Base-by-base conservation (phyloP, 2,329 filamentous ascomycete genomes). In the Aspergillus latus region DNA sequence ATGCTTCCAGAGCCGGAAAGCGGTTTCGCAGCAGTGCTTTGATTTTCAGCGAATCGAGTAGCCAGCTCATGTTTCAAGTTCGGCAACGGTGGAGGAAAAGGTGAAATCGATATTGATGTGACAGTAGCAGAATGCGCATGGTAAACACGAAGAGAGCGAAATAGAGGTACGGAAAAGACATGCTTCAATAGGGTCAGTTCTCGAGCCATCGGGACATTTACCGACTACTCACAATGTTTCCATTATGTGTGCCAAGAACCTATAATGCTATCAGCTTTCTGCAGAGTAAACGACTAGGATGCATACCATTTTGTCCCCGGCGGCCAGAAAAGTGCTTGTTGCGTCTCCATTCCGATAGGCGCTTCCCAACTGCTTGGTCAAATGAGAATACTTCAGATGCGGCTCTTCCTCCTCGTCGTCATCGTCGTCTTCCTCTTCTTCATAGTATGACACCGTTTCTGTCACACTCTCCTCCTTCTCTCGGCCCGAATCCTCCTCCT, bases 271-370 rank as follows among this genome's bases (percentile, higher is more conserved):
- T 75, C 64, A 78, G 75, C 21, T 64, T 62, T 21, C 21, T 21
- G 21, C 21, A 21, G 21, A 21, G 21, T 21, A 21, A 21, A 21
- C 21, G 21, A 11, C 28, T 10, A 30, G 39, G 9, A 34, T 9
- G 13, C 79, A 66, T 81, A 93, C 90, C 93, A 97, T 96, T 79
- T 97, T 97, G 79, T 99, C 93, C 51, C 93, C 93, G 40, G 89
- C 89, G 49, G 96, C 90, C 49, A 95, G 77, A 71, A 96, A 96
- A 7, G 90, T 81, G 74, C 92, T 97, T 29, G 93, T 97, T 64
- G 92, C 90, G 82, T 99, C 94, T 65, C 91, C 92, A 77, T 96
- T 96, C 57, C 92, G 87, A 77, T 99, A 99, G 34, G 97, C 84
- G 44, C 88, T 80, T 28, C 83, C 85, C 59, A 99, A 78, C 66